phyloP scores from a whole-genome alignment of 2,329 filamentous ascomycete species.

The Diplodia sapinea region DNA sequence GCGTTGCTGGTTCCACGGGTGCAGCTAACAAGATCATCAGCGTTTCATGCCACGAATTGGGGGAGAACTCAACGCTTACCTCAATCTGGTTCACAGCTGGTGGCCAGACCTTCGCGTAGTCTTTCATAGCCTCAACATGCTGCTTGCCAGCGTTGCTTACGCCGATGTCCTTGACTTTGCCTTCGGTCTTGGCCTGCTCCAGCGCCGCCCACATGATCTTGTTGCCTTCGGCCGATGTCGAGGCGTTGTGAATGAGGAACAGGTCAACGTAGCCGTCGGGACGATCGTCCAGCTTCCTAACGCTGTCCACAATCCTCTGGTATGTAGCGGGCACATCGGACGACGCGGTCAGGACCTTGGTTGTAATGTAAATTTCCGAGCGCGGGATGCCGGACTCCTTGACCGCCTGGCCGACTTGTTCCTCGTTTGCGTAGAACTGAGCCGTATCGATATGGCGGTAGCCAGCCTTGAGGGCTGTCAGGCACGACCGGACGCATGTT shows the following conservation, averaged over 20 bases:
- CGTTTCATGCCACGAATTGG: background rate
- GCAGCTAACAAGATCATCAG: slow-evolving; percentile 57
- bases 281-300: slow-evolving; percentile 63
- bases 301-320: slow-evolving; percentile 63
- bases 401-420: slow-evolving; percentile 69
- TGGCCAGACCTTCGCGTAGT: slow-evolving; percentile 69
- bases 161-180: slow-evolving; percentile 68
- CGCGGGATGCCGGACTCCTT: slow-evolving; percentile 61
- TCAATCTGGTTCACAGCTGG: slow-evolving; percentile 78
- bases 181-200: slow-evolving; percentile 65
- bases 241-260: slow-evolving; percentile 72
- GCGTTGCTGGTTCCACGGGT: slow-evolving; percentile 73
- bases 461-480: slow-evolving; percentile 62
- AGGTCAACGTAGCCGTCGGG: slow-evolving; percentile 70
- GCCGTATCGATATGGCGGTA: slow-evolving; percentile 72
- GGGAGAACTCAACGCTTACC: slow-evolving; percentile 50
- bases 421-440: slow-evolving; percentile 73
- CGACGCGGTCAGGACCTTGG: slow-evolving; percentile 67
- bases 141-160: slow-evolving; percentile 74
- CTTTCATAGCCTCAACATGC: slow-evolving; percentile 72
- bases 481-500: slow-evolving; percentile 63
- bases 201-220: slow-evolving; percentile 70
- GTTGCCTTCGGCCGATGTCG: slow-evolving; percentile 59
- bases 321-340: slow-evolving; percentile 65
- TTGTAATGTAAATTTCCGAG: slow-evolving; percentile 70